These are phyloP conservation scores for Knufia petricola DNA, from an alignment of 2,329 filamentous ascomycete species.

Conservation along the genomic window DNA sequence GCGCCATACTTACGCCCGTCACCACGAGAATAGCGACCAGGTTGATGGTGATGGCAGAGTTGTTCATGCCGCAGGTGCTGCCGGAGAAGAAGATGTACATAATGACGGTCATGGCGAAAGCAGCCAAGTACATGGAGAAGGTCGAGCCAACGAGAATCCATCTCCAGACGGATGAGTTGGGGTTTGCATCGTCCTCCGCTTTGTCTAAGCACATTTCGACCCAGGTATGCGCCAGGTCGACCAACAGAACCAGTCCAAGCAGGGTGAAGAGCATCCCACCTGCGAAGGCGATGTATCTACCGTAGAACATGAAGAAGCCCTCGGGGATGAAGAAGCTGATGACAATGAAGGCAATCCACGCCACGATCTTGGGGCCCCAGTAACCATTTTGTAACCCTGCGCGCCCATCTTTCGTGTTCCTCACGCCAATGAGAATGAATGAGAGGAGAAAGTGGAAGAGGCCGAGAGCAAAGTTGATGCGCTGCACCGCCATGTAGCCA, in stretches of 20 bases:
- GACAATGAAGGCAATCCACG: slow-evolving; percentile 79
- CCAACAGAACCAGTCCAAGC: slow-evolving; percentile 80
- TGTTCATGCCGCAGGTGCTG: slow-evolving; percentile 83
- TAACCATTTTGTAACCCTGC: slow-evolving; percentile 94
- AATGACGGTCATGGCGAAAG: slow-evolving; percentile 85
- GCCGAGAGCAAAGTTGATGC: slow-evolving; percentile 95
- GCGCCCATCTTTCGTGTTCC: slow-evolving; percentile 74
- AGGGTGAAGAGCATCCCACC: slow-evolving; percentile 90
- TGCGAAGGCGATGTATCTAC: slow-evolving; percentile 81
- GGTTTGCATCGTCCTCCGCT: slow-evolving; percentile 57
- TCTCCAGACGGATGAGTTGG: slow-evolving; percentile 76
- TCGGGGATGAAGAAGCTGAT: slow-evolving; percentile 94
- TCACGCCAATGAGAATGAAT: slow-evolving; percentile 74
- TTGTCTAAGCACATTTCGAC: slow-evolving; percentile 90
- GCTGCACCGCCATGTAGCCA: slow-evolving; percentile 91
- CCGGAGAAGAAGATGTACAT: slow-evolving; percentile 95
- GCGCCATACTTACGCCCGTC: slow-evolving; percentile 79
- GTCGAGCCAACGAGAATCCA: slow-evolving; percentile 83
- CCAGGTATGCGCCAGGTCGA: slow-evolving; percentile 94
- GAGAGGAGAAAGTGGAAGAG: slow-evolving; percentile 86
- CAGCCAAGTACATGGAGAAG: slow-evolving; percentile 82
- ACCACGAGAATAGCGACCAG: slow-evolving; percentile 71
- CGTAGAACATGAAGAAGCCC: slow-evolving; percentile 88
- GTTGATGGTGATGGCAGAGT: slow-evolving; percentile 90
- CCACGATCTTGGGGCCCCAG: slow-evolving; percentile 92